Evolutionary conservation across 2,329 filamentous ascomycete genomes (phyloP).

Genomic region (Alternaria arborescens): DNA sequence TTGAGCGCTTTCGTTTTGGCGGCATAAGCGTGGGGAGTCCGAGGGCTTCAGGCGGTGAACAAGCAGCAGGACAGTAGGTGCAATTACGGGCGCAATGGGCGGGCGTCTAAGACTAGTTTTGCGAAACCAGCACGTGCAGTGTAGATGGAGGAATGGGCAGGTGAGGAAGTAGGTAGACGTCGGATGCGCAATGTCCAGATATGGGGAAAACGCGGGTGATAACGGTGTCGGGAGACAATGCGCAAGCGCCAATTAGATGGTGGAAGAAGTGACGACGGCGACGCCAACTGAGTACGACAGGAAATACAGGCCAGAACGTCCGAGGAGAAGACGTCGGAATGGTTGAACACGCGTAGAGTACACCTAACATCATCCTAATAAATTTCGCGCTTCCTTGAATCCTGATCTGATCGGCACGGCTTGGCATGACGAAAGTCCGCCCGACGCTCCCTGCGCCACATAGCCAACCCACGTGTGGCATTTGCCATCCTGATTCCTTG

Average conservation of each 20-base stretch:
- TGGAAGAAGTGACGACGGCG: conserved; percentile 9
- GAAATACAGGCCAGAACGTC: neutral
- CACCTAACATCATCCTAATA: conserved; percentile 24
- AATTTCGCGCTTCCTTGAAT: conserved; percentile 38
- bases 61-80: neutral
- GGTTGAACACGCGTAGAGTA: conserved; percentile 31
- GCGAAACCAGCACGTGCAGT: neutral
- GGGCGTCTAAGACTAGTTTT: neutral
- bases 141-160: conserved; percentile 1
- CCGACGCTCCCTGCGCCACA: conserved; percentile 27
- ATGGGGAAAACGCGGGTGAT: conserved; percentile 24
- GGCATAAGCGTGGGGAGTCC: conserved; percentile 40
- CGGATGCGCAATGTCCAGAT: conserved; percentile 7
- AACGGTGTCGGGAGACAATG: conserved; percentile 16
- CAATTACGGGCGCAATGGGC: neutral
- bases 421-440: conserved; percentile 37
- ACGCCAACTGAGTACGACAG: conserved; percentile 1
- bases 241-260: conserved; percentile 14
- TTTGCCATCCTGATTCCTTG: conserved; percentile 26
- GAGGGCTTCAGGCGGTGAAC: conserved; percentile 7
- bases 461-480: conserved; percentile 26
- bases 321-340: neutral
- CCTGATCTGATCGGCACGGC: conserved; percentile 32
- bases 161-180: conserved; percentile 5
- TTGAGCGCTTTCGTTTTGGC: conserved; percentile 82